Evolutionary conservation across 2,329 filamentous ascomycete genomes (phyloP).

Genomic region (Ceratocystis papillata): DNA sequence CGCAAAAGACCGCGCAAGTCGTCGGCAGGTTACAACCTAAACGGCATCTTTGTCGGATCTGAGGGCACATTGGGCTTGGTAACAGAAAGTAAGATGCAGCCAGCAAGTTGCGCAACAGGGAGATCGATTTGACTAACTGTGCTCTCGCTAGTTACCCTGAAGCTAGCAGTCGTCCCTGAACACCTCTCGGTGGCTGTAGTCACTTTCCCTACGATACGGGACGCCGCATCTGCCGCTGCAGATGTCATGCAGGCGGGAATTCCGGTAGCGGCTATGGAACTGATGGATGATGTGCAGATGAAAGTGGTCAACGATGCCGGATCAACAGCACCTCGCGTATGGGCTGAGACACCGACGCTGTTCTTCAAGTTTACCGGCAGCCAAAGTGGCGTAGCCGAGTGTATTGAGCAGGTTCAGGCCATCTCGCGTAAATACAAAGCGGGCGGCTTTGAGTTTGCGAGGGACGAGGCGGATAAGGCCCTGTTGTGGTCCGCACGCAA

Average conservation of each 20-base stretch:
- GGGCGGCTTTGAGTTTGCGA: conserved; percentile 65
- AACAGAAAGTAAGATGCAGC: conserved; percentile 47
- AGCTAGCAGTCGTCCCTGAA: conserved; percentile 65
- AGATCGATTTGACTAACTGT: too few relatives aligned
- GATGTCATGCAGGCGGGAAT: conserved; percentile 65
- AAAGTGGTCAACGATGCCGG: conserved; percentile 65
- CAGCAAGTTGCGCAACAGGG: too few relatives aligned
- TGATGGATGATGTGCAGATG: conserved; percentile 87
- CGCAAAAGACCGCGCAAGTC: conserved; percentile 67
- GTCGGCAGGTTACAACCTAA: conserved; percentile 74
- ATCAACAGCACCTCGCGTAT: conserved; percentile 55
- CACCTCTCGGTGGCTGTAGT: conserved; percentile 69
- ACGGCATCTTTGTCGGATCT: conserved; percentile 66
- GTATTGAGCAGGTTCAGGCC: conserved; percentile 56
- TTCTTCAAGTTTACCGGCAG: conserved; percentile 84
- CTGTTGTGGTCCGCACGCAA: conserved; percentile 72
- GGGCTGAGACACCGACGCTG: conserved; percentile 65
- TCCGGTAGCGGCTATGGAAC: conserved; percentile 66
- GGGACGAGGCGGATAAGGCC: conserved; percentile 57
- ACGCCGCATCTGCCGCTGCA: conserved; percentile 63
- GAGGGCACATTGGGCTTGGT: conserved; percentile 74
- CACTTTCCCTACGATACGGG: conserved; percentile 64
- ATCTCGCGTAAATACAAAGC: conserved; percentile 57
- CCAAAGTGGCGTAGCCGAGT: conserved; percentile 64
- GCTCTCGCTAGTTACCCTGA: conserved; percentile 55